These are phyloP conservation scores for Didymella exigua DNA, from an alignment of 2,329 filamentous ascomycete genomes.

Conservation along the genomic window DNA sequence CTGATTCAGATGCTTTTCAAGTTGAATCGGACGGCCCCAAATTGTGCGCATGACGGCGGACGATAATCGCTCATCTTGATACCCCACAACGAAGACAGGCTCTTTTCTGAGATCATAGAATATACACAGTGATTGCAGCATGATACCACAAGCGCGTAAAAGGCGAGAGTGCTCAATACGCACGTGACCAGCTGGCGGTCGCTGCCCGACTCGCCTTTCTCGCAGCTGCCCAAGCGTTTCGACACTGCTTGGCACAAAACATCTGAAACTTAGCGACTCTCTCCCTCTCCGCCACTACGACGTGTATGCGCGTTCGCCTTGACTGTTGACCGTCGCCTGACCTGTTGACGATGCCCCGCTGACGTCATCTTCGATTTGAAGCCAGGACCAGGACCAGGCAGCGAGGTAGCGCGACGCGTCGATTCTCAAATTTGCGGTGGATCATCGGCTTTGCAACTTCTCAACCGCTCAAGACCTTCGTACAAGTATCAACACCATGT, in stretches of 20 bases:
- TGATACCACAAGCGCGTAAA: not conserved
- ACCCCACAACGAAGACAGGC: not conserved
- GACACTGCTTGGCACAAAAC: not conserved
- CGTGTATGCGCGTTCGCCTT: not conserved
- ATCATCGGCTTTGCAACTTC: not conserved
- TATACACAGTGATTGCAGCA: not conserved
- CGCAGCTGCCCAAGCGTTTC: not conserved
- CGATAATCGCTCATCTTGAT: not conserved
- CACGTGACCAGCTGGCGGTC: not conserved
- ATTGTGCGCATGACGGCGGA: not conserved
- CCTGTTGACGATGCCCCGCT: conserved; percentile 19
- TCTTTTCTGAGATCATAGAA: not conserved
- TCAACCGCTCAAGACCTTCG: not conserved
- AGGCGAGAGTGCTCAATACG: not conserved
- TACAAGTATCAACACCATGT: conserved; percentile 26
- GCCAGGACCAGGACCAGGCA: not conserved
- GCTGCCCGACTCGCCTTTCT: not conserved
- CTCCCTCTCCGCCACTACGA: not conserved
- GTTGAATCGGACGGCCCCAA: too few relatives aligned
- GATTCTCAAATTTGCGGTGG: not conserved
- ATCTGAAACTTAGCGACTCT: too few relatives aligned
- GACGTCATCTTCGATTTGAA: conserved; percentile 26
- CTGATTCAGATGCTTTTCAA: not conserved
- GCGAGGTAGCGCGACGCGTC: not conserved
- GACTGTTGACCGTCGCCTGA: not conserved